Evolutionary conservation across 179 eudicot genomes (phyloP).

Genomic region (Silene coronaria): DNA sequence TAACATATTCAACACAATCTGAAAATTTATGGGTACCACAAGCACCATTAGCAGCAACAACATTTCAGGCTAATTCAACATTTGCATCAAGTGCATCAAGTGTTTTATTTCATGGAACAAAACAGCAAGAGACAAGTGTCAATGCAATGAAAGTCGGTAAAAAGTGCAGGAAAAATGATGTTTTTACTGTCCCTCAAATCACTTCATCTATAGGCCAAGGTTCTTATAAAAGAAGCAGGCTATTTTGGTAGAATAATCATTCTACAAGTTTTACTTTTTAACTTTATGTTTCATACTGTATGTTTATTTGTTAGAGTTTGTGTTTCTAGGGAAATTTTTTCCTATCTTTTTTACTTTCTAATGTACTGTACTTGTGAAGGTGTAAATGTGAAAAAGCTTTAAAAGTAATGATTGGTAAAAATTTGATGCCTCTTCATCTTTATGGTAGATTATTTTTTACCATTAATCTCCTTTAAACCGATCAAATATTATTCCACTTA

Average conservation of each 20-base stretch:
- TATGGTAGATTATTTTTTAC: too few relatives aligned
- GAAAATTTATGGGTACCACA: conserved; percentile 59
- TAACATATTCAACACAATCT: conserved; percentile 21
- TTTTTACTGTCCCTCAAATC: conserved; percentile 61
- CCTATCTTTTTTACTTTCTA: neutral
- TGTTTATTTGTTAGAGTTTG: neutral
- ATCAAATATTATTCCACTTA: too few relatives aligned
- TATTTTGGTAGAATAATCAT: conserved; percentile 31
- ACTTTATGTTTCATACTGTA: too few relatives aligned
- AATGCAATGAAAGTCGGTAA: conserved; percentile 25
- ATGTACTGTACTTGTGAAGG: neutral
- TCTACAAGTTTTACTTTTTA: neutral
- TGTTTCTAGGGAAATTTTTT: neutral
- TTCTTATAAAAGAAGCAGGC: conserved; percentile 48
- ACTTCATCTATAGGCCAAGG: conserved; percentile 18
- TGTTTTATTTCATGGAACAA: neutral
- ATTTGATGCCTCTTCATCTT: neutral
- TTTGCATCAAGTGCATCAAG: conserved; percentile 18
- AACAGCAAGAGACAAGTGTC: conserved; percentile 13
- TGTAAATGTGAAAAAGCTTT: neutral
- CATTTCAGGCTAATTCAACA: neutral
- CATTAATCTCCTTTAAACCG: too few relatives aligned
- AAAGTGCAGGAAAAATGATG: conserved; percentile 40
- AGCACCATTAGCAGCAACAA: conserved; percentile 21
- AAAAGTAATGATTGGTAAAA: neutral